Evolutionary conservation across 1,139 yeast species (phyloP).

Genomic region (Kodamaea derodonti): DNA sequence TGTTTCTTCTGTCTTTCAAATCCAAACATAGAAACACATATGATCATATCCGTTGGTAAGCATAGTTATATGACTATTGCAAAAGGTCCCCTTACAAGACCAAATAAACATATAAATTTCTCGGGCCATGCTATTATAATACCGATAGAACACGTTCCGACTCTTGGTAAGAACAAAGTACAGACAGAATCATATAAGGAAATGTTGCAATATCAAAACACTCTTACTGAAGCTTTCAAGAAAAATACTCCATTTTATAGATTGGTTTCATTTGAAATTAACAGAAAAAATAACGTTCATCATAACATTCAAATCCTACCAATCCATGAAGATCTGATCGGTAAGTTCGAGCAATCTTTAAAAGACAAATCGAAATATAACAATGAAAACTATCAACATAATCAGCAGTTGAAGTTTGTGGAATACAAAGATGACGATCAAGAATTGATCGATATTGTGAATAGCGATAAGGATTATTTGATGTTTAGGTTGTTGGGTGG

Average conservation of each 20-base stretch:
- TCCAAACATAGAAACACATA: conserved; percentile 73
- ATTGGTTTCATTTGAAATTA: conserved; percentile 53
- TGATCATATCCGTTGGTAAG: conserved; percentile 73
- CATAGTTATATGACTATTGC: conserved; percentile 72
- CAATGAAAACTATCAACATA: conserved; percentile 44
- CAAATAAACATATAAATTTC: conserved; percentile 43
- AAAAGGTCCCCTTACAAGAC: conserved; percentile 75
- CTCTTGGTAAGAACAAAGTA: conserved; percentile 19
- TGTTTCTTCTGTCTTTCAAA: conserved; percentile 88
- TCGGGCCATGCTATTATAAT: conserved; percentile 82
- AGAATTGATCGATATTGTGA: conserved; percentile 17
- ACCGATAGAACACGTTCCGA: conserved; percentile 75
- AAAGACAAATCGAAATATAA: conserved; percentile 42
- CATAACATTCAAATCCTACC: conserved; percentile 66
- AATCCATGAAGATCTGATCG: conserved; percentile 39
- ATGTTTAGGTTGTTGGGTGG: conserved; percentile 29
- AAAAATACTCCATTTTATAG: conserved; percentile 31
- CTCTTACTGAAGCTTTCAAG: conserved; percentile 45
- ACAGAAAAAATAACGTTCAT: conserved; percentile 55
- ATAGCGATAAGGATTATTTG: conserved; percentile 39
- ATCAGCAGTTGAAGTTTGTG: conserved; percentile 41
- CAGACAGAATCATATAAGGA: conserved; percentile 23
- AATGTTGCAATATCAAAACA: conserved; percentile 35
- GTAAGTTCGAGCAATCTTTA: conserved; percentile 32
- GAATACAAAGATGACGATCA: conserved; percentile 25